Conservation (phyloP, 106 monocot species). For the Dendrobium catenatum region DNA sequence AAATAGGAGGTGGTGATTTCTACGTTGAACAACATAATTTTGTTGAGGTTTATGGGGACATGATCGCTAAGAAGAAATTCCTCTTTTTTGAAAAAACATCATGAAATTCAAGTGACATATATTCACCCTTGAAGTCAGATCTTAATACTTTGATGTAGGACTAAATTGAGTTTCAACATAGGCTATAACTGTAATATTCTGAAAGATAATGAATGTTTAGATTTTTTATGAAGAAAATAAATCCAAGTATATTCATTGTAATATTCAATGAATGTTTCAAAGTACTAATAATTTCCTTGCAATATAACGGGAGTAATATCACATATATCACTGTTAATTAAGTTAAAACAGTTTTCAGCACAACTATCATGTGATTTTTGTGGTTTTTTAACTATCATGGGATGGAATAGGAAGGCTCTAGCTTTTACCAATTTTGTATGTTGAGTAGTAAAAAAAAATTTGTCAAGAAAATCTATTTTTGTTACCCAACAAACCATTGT, state of each 20-base stretch:
- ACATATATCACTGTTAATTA: background rate
- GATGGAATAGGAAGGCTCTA: background rate
- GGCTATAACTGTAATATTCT: background rate
- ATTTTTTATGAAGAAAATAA: slow-evolving; percentile 10
- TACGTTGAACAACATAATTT: background rate
- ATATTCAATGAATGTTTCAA: slow-evolving; percentile 16
- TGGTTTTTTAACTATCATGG: background rate
- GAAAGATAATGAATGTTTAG: slow-evolving; percentile 10
- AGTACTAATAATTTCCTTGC: slow-evolving; percentile 3
- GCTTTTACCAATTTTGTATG: slow-evolving; percentile 4
- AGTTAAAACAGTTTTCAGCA: background rate
- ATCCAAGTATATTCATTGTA: slow-evolving; percentile 13
- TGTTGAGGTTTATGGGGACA: slow-evolving; percentile 7
- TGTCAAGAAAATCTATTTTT: background rate
- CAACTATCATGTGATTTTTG: background rate
- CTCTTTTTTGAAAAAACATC: background rate
- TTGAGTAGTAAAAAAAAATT: background rate
- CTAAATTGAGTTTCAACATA: slow-evolving; percentile 11
- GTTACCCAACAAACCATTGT: slow-evolving; percentile 2
- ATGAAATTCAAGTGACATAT: slow-evolving; percentile 8
- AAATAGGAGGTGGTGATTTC: too few relatives aligned
- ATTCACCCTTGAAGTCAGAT: slow-evolving; percentile 6
- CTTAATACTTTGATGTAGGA: background rate
- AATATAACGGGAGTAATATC: background rate
- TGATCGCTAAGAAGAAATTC: slow-evolving; percentile 10